Conservation (phyloP, 2,329 filamentous ascomycete species). For the Dissoconium aciculare region DNA sequence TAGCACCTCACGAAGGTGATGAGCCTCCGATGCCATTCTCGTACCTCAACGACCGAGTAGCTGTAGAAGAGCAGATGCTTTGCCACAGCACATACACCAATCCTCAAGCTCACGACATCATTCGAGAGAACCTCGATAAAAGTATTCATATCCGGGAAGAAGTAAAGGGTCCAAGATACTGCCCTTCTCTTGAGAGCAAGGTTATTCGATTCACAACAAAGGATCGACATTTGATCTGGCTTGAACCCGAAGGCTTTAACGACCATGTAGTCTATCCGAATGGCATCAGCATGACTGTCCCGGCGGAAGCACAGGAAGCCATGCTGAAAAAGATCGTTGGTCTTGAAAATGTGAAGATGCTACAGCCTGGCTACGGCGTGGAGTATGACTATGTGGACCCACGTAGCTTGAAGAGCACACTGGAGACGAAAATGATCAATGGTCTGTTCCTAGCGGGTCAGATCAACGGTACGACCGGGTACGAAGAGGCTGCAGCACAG, state of each 20-base stretch:
- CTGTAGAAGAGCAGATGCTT: slow-evolving; percentile 66
- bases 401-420: slow-evolving; percentile 66
- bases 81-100: slow-evolving; percentile 86
- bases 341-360: slow-evolving; percentile 77
- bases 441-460: slow-evolving; percentile 89
- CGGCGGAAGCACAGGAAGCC: slow-evolving; percentile 68
- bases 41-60: slow-evolving; percentile 65
- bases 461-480: slow-evolving; percentile 96
- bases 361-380: slow-evolving; percentile 90
- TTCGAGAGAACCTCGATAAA: slow-evolving; percentile 81
- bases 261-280: slow-evolving; percentile 89
- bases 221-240: slow-evolving; percentile 76
- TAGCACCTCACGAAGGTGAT: slow-evolving; percentile 68
- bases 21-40: slow-evolving; percentile 81
- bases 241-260: slow-evolving; percentile 89
- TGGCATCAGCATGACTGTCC: slow-evolving; percentile 92
- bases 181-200: slow-evolving; percentile 89
- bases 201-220: slow-evolving; percentile 76
- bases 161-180: slow-evolving; percentile 86
- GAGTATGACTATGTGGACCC: slow-evolving; percentile 99
- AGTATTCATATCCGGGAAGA: slow-evolving; percentile 93
- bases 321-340: slow-evolving; percentile 79
- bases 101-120: slow-evolving; percentile 62
- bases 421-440: slow-evolving; percentile 83
- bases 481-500: slow-evolving; percentile 92